Evolutionary conservation across 2,329 filamentous ascomycete genomes (phyloP).

Genomic region (Chaetomiaceae sp.): DNA sequence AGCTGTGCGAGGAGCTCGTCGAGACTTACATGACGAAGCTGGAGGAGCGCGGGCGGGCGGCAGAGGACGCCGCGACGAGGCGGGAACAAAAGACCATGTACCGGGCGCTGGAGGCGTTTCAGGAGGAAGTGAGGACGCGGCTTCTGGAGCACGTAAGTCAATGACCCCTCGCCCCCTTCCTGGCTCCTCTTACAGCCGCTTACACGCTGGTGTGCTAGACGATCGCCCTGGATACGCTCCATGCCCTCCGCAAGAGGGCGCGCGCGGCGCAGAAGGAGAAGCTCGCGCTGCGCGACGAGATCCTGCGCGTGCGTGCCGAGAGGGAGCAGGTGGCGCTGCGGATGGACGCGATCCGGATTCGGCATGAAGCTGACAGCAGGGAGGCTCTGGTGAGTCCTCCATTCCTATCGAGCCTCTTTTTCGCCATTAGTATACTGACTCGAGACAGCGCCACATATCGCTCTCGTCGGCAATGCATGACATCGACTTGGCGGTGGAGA

Average conservation of each 20-base stretch:
- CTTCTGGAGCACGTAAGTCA: slow-evolving; percentile 51
- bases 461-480: slow-evolving; percentile 56
- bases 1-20: slow-evolving; percentile 56
- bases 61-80: slow-evolving; percentile 40
- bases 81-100: slow-evolving; percentile 51
- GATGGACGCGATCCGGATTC: slow-evolving; percentile 56
- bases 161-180: too few relatives aligned
- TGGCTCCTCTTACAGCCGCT: too few relatives aligned
- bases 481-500: slow-evolving; percentile 49
- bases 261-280: slow-evolving; percentile 53
- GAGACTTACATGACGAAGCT: slow-evolving; percentile 44
- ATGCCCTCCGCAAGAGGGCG: slow-evolving; percentile 52
- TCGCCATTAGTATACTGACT: slow-evolving; percentile 5
- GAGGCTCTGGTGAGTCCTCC: slow-evolving; percentile 42
- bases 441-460: slow-evolving; percentile 38
- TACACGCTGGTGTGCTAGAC: too few relatives aligned
- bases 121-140: slow-evolving; percentile 48
- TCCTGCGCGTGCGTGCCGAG: slow-evolving; percentile 53
- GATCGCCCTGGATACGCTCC: slow-evolving; percentile 53
- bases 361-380: slow-evolving; percentile 50
- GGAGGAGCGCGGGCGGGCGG: slow-evolving; percentile 36
- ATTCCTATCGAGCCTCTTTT: not conserved
- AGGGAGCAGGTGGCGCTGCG: slow-evolving; percentile 55
- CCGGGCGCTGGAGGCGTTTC: slow-evolving; percentile 52
- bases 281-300: slow-evolving; percentile 50